phyloP scores from a whole-genome alignment of 1,284 basidiomycete species.

The Somion occarium region DNA sequence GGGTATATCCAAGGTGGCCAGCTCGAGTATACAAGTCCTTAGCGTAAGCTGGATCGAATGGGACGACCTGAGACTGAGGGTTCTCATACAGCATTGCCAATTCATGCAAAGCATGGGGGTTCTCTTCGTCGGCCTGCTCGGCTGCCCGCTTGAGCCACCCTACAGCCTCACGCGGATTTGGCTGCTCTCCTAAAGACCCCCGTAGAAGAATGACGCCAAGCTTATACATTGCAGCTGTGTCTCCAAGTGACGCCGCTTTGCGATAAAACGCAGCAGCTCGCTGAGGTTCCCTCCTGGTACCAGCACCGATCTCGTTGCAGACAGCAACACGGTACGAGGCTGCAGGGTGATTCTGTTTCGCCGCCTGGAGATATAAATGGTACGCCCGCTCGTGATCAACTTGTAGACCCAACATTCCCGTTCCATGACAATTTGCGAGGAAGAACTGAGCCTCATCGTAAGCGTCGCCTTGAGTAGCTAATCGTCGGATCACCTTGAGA shows the following conservation, averaged over 20 bases:
- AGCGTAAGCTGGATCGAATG: conserved; percentile 76
- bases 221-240: conserved; percentile 99
- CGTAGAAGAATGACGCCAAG: conserved; percentile 93
- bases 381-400: conserved; percentile 99
- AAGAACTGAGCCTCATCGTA: conserved; percentile 99
- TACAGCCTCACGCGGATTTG: conserved; percentile 88
- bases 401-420: conserved; percentile 88
- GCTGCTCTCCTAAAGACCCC: conserved; percentile 80
- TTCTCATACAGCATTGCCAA: conserved; percentile 90
- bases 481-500: conserved; percentile 86
- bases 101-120: conserved; percentile 97
- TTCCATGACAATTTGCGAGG: conserved; percentile 96
- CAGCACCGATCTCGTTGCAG: conserved; percentile 99
- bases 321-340: conserved; percentile 97
- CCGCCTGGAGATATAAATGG: conserved; percentile 96
- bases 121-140: conserved; percentile 96
- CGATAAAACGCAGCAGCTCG: conserved; percentile 95
- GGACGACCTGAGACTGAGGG: conserved; percentile 59
- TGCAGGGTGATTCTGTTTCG: conserved; percentile 94
- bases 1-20: conserved; percentile 91
- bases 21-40: conserved; percentile 89
- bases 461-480: conserved; percentile 86
- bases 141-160: conserved; percentile 95
- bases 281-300: conserved; percentile 85
- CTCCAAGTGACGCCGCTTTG: conserved; percentile 93